phyloP scores from a whole-genome alignment of 2,329 filamentous ascomycete species.

The Cephalotrichum gorgonifer region DNA sequence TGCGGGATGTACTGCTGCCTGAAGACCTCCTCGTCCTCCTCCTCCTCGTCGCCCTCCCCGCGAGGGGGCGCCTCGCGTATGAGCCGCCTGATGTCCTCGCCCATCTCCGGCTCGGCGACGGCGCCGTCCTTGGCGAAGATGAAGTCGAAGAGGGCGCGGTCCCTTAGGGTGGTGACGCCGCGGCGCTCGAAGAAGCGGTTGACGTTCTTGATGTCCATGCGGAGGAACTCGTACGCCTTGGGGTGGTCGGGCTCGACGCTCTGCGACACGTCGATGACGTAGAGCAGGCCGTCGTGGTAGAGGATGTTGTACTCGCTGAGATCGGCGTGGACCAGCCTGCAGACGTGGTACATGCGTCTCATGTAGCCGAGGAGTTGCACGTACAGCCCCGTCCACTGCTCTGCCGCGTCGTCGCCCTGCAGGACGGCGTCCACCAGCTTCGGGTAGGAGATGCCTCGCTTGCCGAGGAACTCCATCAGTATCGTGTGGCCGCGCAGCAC shows the following conservation, averaged over 20 bases:
- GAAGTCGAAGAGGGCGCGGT: conserved; percentile 76
- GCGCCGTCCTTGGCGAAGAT: conserved; percentile 55
- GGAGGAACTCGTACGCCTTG: conserved; percentile 79
- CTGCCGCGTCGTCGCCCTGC: conserved; percentile 53
- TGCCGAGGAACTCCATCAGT: conserved; percentile 87
- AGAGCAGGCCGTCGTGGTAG: conserved; percentile 72
- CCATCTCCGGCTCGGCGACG: conserved; percentile 51
- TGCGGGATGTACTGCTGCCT: conserved; percentile 94
- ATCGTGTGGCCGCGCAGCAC: conserved; percentile 88
- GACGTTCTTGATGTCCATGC: conserved; percentile 98
- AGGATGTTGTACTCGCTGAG: conserved; percentile 97
- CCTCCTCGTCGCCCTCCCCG: conserved; percentile 38
- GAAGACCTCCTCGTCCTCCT: conserved; percentile 86
- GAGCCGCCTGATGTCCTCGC: conserved; percentile 53
- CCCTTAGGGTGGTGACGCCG: conserved; percentile 69
- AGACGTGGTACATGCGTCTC: conserved; percentile 87
- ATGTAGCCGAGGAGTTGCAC: conserved; percentile 77
- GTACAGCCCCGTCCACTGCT: conserved; percentile 71
- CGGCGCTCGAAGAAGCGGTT: conserved; percentile 85
- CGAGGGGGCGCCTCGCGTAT: conserved; percentile 45
- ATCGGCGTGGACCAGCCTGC: conserved; percentile 88
- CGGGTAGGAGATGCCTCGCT: conserved; percentile 78
- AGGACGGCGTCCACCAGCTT: conserved; percentile 80
- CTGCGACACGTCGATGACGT: conserved; percentile 96
- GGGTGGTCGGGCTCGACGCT: conserved; percentile 96